These are phyloP conservation scores for Coemansia sp. DNA, from an alignment of 192 early-diverging fungal genomes.

Conservation along the genomic window DNA sequence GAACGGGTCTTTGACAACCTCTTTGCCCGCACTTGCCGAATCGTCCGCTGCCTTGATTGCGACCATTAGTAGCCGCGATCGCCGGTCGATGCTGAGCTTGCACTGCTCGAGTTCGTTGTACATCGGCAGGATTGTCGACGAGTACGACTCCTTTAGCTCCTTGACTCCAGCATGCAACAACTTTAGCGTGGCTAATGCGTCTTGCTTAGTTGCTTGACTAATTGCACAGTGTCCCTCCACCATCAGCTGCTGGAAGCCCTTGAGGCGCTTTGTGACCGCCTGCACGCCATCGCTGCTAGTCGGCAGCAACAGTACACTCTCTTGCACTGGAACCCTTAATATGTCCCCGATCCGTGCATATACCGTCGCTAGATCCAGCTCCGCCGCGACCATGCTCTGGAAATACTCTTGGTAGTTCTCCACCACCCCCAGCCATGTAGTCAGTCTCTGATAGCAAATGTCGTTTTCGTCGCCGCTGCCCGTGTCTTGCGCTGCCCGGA, in stretches of 20 bases:
- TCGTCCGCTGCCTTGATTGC: conserved; percentile 17
- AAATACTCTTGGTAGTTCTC: conserved; percentile 48
- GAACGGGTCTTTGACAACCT: conserved; percentile 45
- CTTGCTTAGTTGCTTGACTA: conserved; percentile 23
- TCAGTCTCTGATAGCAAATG: conserved; percentile 45
- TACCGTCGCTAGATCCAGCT: conserved; percentile 50
- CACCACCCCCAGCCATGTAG: conserved; percentile 35
- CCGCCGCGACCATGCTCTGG: conserved; percentile 49
- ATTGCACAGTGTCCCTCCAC: conserved; percentile 48
- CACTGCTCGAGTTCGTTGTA: conserved; percentile 29
- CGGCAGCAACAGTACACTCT: conserved; percentile 30
- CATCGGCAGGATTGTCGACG: conserved; percentile 14
- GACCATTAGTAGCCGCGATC: conserved; percentile 17
- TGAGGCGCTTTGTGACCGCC: conserved; percentile 26
- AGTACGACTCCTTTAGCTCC: conserved; percentile 17
- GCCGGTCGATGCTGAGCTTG: conserved; percentile 8
- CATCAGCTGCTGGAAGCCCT: conserved; percentile 45
- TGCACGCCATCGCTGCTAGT: conserved; percentile 28
- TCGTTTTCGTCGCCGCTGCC: conserved; percentile 42
- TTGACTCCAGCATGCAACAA: conserved; percentile 12
- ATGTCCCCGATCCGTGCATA: conserved; percentile 52
- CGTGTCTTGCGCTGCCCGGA: conserved; percentile 26
- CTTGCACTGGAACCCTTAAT: conserved; percentile 33
- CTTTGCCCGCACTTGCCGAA: background rate
- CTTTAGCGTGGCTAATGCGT: conserved; percentile 20